These are phyloP conservation scores for Cucumis hystrix DNA, from an alignment of 306 rosid species.

Conservation along the genomic window DNA sequence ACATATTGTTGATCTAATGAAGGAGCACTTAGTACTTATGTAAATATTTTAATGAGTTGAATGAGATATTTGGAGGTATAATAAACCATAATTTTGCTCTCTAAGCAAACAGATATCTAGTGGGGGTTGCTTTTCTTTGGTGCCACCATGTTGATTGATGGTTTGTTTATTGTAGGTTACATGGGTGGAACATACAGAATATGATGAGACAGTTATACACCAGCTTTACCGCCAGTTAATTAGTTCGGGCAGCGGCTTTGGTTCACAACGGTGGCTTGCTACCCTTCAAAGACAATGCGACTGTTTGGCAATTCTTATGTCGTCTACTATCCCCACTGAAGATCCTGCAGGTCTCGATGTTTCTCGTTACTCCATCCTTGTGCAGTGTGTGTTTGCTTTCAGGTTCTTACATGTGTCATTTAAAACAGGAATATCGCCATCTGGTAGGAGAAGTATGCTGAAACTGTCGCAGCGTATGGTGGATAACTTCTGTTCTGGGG, in stretches of 20 bases:
- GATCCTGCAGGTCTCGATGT: constrained; percentile 36
- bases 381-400: not conserved
- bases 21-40: not conserved
- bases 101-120: not conserved
- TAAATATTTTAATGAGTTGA: not conserved
- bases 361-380: not conserved
- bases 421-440: constrained; percentile 26
- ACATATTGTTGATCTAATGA: not conserved
- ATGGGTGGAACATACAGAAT: constrained; percentile 81
- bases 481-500: constrained; percentile 53
- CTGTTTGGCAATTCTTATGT: constrained; percentile 32
- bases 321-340: constrained; percentile 33
- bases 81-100: not conserved
- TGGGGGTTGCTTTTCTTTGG: not conserved
- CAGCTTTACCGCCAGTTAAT: constrained; percentile 42
- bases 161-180: constrained; percentile 44
- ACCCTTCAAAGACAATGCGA: constrained; percentile 75
- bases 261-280: constrained; percentile 81
- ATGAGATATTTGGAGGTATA: not conserved
- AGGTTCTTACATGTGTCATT: constrained; percentile 6
- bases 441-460: constrained; percentile 39
- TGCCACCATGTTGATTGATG: not conserved
- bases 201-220: constrained; percentile 54
- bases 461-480: constrained; percentile 72
- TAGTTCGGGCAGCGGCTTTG: constrained; percentile 56